Base-by-base conservation (phyloP, 192 early-diverging fungal species). In the Podila minutissima region DNA sequence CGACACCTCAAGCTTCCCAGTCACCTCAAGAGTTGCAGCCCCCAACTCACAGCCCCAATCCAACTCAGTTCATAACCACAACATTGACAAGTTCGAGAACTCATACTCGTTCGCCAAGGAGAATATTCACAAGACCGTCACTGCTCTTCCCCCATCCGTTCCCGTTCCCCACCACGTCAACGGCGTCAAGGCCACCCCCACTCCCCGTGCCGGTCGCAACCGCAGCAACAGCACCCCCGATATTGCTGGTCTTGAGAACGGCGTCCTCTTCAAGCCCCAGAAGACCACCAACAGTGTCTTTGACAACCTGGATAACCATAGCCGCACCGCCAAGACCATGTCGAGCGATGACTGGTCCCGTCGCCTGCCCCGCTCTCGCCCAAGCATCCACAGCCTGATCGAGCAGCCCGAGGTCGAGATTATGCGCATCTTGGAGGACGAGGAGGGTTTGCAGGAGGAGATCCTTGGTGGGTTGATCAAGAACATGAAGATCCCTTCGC, bases 381-480 rank as follows among this genome's bases (percentile, higher is more conserved):
- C 77, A 37, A 81, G 77, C 62, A 81, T 79, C 63, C 84, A 85
- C 49, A 71, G 75, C 41, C 55, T 85, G 59, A 62, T 74, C 28
- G 84, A 85, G 61, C 82, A 82, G 59, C 77, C 81, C 66, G 75
- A 79, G 38, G 76, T 75, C 22, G 73, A 92, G 83, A 85, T 92
- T 59, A 88, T 84, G 74, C 86, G 87, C 62, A 86, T 93, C n/a
- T 74, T 91, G 64, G 83, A 89, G 46, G 90, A 91, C 61, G 89
- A 88, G 26, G 91, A 89, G 11, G 83, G 86, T 38, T 75, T 93
- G 15, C 78, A 89, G 17, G 89, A 92, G 37, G 97, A 98, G 88
- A 92, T 99, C 37, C 83, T 98, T 29, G 92, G 95, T 61, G 93
- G 94, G 57, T 88, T 99, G 19, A 92, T 99, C 59, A 93, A 91